Evolutionary conservation across 1,284 basidiomycete species (phyloP).

Genomic region (Chiua sp.): DNA sequence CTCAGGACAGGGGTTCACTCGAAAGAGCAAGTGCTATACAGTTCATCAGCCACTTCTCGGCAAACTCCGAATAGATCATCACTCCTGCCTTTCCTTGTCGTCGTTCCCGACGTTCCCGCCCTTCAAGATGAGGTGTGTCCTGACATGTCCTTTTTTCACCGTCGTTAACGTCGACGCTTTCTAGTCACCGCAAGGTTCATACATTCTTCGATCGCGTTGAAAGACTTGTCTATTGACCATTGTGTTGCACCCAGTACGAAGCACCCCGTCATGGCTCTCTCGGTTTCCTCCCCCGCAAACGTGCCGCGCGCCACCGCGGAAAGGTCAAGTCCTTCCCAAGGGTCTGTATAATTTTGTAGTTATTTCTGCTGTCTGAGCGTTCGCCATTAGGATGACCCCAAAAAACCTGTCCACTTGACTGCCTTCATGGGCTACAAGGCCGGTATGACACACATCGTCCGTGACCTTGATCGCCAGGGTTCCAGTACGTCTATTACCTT

Average conservation of each 20-base stretch:
- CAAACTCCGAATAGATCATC: constrained; percentile 28
- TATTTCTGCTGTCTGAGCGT: constrained; percentile 7
- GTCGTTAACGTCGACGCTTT: constrained; percentile 17
- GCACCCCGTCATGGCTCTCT: constrained; percentile 95
- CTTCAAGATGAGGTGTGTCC: constrained; percentile 35
- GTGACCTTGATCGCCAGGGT: constrained; percentile 98
- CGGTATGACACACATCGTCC: constrained; percentile 99
- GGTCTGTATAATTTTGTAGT: constrained; percentile 49
- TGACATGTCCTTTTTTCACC: neutral
- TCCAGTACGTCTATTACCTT: constrained; percentile 75
- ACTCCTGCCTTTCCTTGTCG: neutral
- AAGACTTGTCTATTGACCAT: constrained; percentile 13
- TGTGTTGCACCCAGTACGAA: constrained; percentile 71
- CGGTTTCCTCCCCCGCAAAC: constrained; percentile 94
- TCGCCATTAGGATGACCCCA: constrained; percentile 89
- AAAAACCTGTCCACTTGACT: constrained; percentile 99
- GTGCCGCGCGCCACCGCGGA: constrained; percentile 94
- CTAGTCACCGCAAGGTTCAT: constrained; percentile 68
- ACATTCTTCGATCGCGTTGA: constrained; percentile 13
- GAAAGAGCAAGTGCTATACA: constrained; percentile 32
- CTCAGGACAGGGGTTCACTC: constrained; percentile 22
- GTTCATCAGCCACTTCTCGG: constrained; percentile 38
- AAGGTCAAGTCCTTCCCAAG: constrained; percentile 99
- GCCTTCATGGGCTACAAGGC: constrained; percentile 99
- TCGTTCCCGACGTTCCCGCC: constrained; percentile 18